A percentile compares a stretch with the other conserved stretches of the same genome.
Evolutionary conservation across 2,329 filamentous ascomycete species (phyloP).

Genomic region (Alternaria ethzedia): DNA sequence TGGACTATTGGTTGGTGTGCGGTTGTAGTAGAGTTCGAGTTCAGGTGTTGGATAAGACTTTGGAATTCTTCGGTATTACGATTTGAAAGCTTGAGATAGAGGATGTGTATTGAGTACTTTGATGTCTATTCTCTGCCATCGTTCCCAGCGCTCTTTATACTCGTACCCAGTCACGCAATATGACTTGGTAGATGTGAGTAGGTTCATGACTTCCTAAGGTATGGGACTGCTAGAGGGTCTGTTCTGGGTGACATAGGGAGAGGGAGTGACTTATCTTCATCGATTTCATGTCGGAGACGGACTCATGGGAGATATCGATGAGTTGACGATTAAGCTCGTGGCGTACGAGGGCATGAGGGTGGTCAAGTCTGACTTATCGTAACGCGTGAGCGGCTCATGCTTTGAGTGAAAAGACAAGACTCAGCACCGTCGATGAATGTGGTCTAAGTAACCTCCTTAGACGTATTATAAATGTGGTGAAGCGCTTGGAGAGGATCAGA

Average conservation of each 20-base stretch:
- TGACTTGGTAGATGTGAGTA: neutral
- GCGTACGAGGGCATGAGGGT: too few relatives aligned
- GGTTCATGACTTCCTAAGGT: neutral
- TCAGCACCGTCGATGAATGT: neutral
- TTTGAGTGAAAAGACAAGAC: neutral
- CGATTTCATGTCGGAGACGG: too few relatives aligned
- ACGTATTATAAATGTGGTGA: fast-evolving
- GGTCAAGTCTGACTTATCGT: neutral
- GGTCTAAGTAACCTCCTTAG: neutral
- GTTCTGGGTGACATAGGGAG: neutral
- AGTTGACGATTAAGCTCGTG: too few relatives aligned
- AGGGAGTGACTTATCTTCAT: neutral
- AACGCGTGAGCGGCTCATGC: neutral
- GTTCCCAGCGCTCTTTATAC: too few relatives aligned
- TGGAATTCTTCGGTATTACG: too few relatives aligned
- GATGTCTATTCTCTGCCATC: too few relatives aligned
- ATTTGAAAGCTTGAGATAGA: too few relatives aligned
- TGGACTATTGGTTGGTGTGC: too few relatives aligned
- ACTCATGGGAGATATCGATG: too few relatives aligned
- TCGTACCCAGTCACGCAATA: neutral
- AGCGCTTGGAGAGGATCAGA: neutral
- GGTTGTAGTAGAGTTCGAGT: too few relatives aligned
- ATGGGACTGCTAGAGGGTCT: neutral
- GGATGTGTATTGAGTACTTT: too few relatives aligned
- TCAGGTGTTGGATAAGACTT: too few relatives aligned